These are phyloP conservation scores for Earliella scabrosa DNA, from an alignment of 1,284 basidiomycete species.

Conservation along the genomic window DNA sequence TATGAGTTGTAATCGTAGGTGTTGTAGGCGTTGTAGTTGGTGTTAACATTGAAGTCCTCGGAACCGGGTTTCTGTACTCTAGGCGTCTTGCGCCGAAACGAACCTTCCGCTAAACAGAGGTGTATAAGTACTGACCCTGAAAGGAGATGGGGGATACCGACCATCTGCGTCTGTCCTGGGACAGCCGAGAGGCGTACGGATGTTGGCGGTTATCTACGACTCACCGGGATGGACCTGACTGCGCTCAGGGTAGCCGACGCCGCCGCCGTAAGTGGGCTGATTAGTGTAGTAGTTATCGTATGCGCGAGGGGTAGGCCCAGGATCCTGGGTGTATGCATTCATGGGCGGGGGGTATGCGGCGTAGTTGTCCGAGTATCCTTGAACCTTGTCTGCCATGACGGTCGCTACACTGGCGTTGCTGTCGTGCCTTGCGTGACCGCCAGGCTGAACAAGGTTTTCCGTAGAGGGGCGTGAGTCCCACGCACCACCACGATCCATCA, in stretches of 20 bases:
- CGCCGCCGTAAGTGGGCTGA: conserved; percentile 22
- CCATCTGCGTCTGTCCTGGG: conserved; percentile 25
- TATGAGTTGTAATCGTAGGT: conserved; percentile 1
- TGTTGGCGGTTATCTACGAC: conserved; percentile 32
- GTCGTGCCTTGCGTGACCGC: conserved; percentile 40
- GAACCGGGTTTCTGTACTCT: conserved; percentile 39
- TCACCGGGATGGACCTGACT: conserved; percentile 56
- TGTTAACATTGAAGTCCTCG: conserved; percentile 27
- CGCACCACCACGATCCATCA: conserved; percentile 62
- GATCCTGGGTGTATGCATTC: conserved; percentile 48
- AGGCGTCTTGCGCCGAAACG: conserved; percentile 56
- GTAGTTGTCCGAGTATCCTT: conserved; percentile 47
- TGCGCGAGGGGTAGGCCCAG: conserved; percentile 46
- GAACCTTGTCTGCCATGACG: conserved; percentile 52
- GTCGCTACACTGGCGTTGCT: conserved; percentile 63
- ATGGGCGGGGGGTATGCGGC: conserved; percentile 35
- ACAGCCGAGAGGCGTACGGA: conserved; percentile 20
- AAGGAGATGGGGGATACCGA: conserved; percentile 16
- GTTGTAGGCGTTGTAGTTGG: too few relatives aligned
- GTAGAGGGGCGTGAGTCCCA: conserved; percentile 73
- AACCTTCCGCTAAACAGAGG: conserved; percentile 49
- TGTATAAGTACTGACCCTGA: conserved; percentile 23
- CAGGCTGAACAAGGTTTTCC: conserved; percentile 39
- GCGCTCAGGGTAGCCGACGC: conserved; percentile 43
- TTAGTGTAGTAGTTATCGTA: conserved; percentile 29